Conservation (phyloP, 352 stramenopile species). For the Pythium utonaiense region DNA sequence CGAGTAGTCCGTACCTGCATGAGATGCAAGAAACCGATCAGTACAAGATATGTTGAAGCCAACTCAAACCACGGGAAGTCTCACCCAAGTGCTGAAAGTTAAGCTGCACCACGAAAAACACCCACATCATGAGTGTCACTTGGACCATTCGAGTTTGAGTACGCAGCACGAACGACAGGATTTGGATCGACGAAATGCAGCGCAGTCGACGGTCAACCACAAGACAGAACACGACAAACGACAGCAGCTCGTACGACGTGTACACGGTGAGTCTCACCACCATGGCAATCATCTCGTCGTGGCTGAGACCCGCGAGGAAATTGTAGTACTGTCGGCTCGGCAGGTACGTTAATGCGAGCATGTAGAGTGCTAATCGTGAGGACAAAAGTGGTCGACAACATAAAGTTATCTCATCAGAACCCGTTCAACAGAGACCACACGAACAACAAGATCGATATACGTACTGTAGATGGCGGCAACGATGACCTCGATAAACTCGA, state of each 20-base stretch:
- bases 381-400: too few species aligned
- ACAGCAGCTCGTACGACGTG: neutral
- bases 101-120: neutral
- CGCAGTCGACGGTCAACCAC: neutral
- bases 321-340: conserved; percentile 3
- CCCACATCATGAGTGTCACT: neutral
- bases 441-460: neutral
- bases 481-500: conserved; percentile 23
- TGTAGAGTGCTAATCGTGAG: neutral
- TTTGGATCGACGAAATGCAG: neutral
- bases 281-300: neutral
- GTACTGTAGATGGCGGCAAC: conserved; percentile 19
- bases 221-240: neutral
- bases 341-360: neutral
- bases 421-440: too few species aligned
- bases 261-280: neutral
- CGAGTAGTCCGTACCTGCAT: neutral
- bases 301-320: neutral
- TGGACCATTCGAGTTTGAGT: neutral
- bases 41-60: too few species aligned
- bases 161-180: neutral
- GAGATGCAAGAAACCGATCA: neutral
- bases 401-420: too few species aligned
- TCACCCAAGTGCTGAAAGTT: neutral
- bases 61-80: neutral